Evolutionary conservation across 1,284 basidiomycete species (phyloP).

Genomic region (Caloboletus inedulis): DNA sequence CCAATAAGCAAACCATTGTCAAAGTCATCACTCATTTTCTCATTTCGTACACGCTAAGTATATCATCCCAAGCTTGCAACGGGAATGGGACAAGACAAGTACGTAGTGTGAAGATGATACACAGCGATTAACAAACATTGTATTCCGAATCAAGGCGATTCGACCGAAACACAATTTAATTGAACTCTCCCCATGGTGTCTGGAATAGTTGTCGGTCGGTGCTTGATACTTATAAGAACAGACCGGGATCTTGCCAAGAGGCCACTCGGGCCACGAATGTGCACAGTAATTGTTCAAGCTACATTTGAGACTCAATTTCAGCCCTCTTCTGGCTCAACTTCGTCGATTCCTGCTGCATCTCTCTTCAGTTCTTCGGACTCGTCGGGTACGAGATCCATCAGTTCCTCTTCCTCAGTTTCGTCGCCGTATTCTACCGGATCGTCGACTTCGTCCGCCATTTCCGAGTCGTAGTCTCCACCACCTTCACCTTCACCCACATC

Average conservation of each 20-base stretch:
- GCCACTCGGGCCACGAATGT: not conserved
- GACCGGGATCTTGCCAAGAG: not conserved
- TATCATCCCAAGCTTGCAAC: too few relatives aligned
- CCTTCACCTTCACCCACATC: slow-evolving; percentile 29
- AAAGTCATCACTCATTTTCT: too few relatives aligned
- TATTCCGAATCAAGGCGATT: too few relatives aligned
- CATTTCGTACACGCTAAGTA: too few relatives aligned
- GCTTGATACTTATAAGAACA: not conserved
- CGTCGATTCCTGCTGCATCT: slow-evolving; percentile 33
- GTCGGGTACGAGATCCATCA: slow-evolving; percentile 32
- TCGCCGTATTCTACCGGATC: slow-evolving; percentile 33
- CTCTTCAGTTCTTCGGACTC: slow-evolving; percentile 36
- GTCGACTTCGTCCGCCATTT: slow-evolving; percentile 32
- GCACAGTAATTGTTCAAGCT: not conserved
- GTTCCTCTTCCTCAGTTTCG: slow-evolving; percentile 34
- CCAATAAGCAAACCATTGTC: too few relatives aligned
- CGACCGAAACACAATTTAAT: not conserved
- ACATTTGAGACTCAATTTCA: slow-evolving; percentile 4
- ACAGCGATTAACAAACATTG: not conserved
- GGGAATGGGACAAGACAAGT: not conserved
- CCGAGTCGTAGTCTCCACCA: slow-evolving; percentile 27
- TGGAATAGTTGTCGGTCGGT: not conserved
- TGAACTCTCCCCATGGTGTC: too few relatives aligned
- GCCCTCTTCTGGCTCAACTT: slow-evolving; percentile 14
- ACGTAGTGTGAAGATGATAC: not conserved